Evolutionary conservation across 495 filamentous ascomycete species (phyloP), one percentile per base, ranked within the genome.

Genomic region (Rostrohypoxylon terebratum): DNA sequence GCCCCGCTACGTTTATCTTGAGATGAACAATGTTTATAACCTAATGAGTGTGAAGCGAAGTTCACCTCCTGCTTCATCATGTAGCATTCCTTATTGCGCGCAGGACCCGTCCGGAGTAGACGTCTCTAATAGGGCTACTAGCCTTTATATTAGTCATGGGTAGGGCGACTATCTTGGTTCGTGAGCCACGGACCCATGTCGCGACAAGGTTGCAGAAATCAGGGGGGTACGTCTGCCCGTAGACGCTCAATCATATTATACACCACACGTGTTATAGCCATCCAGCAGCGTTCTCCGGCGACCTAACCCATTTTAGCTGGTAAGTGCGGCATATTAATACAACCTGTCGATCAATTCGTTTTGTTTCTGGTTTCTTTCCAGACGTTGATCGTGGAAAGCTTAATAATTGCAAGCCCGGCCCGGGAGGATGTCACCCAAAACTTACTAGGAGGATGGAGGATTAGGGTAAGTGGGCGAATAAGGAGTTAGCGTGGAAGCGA

Each of bases 61-160:
- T 58, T 61, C 10, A 25, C 54, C 47, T 61, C 47, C 58, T 60
- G 69, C 58, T 68, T 68, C 64, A 64, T 45, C 54, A 63, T 60
- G 69, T 68, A 36, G 59, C 64, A 72, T 68, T 42, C 31, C 40
- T 58, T 67, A 72, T 36, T 38, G 59, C 59, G 28, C 23, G 42
- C 18, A 61, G 40, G 38, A 71, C 55, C 31, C 38, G 63, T 60
- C 45, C 34, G 57, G 57, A 60, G 55, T 54, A 58, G 55, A 61
- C 48, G 68, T 61, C 47, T 62, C 8, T 51, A 68, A 68, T 68
- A 68, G 65, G 70, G 65, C 70, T 73, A 55, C 70, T 73, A 55
- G 64, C 36, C 34, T 45, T 64, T 57, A 63, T 63, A 55, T 64
- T 68, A 68, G 59, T 68, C 60, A 60, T 45, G 59, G 70, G 45